A percentile compares a stretch with the other conserved stretches of the same genome.
phyloP scores from a whole-genome alignment of 2,329 filamentous ascomycete genomes.

The Colletotrichum orchidophilum region DNA sequence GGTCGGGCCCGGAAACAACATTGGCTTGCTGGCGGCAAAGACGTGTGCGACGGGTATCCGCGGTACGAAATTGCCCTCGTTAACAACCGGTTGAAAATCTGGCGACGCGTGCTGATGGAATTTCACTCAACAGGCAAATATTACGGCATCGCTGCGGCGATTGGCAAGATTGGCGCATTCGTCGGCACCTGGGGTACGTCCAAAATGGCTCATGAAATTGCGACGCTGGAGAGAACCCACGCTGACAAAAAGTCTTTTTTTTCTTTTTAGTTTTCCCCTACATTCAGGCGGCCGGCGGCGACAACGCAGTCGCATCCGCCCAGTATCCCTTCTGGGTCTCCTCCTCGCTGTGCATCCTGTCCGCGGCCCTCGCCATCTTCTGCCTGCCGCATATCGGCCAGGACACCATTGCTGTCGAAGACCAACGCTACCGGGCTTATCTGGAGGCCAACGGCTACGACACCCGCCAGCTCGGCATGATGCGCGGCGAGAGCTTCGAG shows the following conservation, averaged over 20 bases:
- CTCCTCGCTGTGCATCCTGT: constrained; percentile 78
- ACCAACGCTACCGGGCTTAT: constrained; percentile 78
- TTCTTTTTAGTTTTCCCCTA: constrained; percentile 71
- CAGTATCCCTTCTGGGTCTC: constrained; percentile 95
- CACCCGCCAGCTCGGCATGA: constrained; percentile 62
- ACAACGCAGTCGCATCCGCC: constrained; percentile 65
- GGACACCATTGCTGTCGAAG: constrained; percentile 85
- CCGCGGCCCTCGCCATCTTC: constrained; percentile 67
- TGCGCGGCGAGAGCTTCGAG: constrained; percentile 41
- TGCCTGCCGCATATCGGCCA: constrained; percentile 81
- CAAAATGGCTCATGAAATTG: rapidly evolving
- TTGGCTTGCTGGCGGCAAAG: constrained; percentile 87
- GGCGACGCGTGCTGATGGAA: neutral
- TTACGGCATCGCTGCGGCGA: constrained; percentile 76
- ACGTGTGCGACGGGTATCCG: constrained; percentile 89
- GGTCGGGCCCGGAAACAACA: constrained; percentile 90
- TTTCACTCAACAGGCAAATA: constrained; percentile 53
- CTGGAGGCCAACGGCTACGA: constrained; percentile 82
- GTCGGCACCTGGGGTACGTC: constrained; percentile 74
- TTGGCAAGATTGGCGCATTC: constrained; percentile 84
- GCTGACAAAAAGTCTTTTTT: too few relatives aligned
- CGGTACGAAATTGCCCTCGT: constrained; percentile 51
- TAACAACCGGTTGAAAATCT: too few relatives aligned
- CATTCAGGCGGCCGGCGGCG: constrained; percentile 69
- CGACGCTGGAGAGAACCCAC: neutral